Percentiles rank a stretch among this genome's conserved stretches.
Conservation (phyloP, 2,329 filamentous ascomycete species). For the Acrocalymma vagum region DNA sequence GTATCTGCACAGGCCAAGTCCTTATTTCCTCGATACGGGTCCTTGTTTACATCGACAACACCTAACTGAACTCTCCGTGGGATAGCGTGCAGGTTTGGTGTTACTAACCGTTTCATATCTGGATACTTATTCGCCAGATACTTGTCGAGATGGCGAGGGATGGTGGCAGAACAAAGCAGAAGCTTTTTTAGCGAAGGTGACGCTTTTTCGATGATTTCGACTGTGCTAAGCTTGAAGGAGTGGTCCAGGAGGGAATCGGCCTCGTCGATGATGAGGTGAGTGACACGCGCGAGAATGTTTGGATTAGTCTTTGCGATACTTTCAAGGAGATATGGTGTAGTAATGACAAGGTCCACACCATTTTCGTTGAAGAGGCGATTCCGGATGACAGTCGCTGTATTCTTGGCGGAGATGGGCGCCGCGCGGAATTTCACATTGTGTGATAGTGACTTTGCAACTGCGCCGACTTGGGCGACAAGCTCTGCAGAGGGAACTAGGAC, state of each 20-base stretch:
- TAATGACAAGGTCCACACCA: slow-evolving; percentile 85
- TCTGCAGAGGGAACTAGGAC: slow-evolving; percentile 93
- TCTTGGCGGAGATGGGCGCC: slow-evolving; percentile 80
- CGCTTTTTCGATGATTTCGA: slow-evolving; percentile 80
- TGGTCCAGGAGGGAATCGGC: slow-evolving; percentile 95
- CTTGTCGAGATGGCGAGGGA: slow-evolving; percentile 86
- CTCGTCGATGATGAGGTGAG: slow-evolving; percentile 90
- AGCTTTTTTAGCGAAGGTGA: slow-evolving; percentile 85
- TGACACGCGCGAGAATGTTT: slow-evolving; percentile 90
- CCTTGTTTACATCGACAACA: slow-evolving; percentile 88
- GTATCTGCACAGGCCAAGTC: slow-evolving; percentile 91
- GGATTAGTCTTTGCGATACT: slow-evolving; percentile 91
- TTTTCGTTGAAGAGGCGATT: slow-evolving; percentile 80
- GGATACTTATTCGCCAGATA: slow-evolving; percentile 86
- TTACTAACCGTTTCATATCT: slow-evolving; percentile 84
- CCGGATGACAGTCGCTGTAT: slow-evolving; percentile 81
- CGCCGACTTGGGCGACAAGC: slow-evolving; percentile 86
- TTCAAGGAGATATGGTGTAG: slow-evolving; percentile 87
- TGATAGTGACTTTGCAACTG: slow-evolving; percentile 80
- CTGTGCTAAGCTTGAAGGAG: slow-evolving; percentile 86
- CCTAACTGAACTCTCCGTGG: slow-evolving; percentile 93
- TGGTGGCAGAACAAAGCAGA: slow-evolving; percentile 94
- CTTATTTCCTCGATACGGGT: slow-evolving; percentile 95
- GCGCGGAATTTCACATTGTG: slow-evolving; percentile 89
- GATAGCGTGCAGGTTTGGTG: slow-evolving; percentile 95